Percentiles rank a stretch among this genome's conserved stretches.
Conservation (phyloP, 2,329 filamentous ascomycete genomes). For the Penicillium sp. region DNA sequence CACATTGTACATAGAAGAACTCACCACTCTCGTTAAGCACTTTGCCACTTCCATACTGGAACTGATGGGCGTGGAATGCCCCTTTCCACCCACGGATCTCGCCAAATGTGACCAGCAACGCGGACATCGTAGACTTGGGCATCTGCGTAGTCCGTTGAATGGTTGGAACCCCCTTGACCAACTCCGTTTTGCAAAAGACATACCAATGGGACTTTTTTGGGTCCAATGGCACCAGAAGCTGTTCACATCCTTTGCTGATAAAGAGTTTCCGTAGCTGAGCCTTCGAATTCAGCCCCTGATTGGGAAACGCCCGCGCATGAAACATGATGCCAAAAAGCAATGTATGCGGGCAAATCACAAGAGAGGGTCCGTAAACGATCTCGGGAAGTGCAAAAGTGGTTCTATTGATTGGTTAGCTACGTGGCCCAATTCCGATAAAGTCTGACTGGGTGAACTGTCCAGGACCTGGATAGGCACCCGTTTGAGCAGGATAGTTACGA, state of each 20-base stretch:
- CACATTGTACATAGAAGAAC: background rate
- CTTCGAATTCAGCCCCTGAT: slow-evolving; percentile 13
- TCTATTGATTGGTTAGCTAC: slow-evolving; percentile 6
- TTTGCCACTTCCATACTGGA: slow-evolving; percentile 15
- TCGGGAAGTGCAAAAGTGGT: slow-evolving; percentile 22
- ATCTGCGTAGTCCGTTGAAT: slow-evolving; percentile 1
- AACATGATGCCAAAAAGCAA: slow-evolving; percentile 14
- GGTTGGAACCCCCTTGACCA: background rate
- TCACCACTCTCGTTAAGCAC: slow-evolving; percentile 14
- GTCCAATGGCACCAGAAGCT: slow-evolving; percentile 1
- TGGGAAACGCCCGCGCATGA: slow-evolving; percentile 15
- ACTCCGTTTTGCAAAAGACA: background rate
- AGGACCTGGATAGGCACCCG: background rate
- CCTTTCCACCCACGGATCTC: slow-evolving; percentile 3
- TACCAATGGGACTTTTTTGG: background rate
- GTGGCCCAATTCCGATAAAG: background rate
- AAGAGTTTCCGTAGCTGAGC: slow-evolving; percentile 13
- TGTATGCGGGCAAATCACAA: slow-evolving; percentile 17
- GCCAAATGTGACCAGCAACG: background rate
- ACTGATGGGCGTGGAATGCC: slow-evolving; percentile 12
- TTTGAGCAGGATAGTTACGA: background rate
- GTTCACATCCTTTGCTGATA: slow-evolving; percentile 10
- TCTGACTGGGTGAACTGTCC: background rate
- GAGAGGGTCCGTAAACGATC: slow-evolving; percentile 20
- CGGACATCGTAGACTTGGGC: background rate